Percentiles rank a stretch among this genome's conserved stretches.
Conservation (phyloP, 2,329 filamentous ascomycete species). For the Alternaria novae-zelandiae region DNA sequence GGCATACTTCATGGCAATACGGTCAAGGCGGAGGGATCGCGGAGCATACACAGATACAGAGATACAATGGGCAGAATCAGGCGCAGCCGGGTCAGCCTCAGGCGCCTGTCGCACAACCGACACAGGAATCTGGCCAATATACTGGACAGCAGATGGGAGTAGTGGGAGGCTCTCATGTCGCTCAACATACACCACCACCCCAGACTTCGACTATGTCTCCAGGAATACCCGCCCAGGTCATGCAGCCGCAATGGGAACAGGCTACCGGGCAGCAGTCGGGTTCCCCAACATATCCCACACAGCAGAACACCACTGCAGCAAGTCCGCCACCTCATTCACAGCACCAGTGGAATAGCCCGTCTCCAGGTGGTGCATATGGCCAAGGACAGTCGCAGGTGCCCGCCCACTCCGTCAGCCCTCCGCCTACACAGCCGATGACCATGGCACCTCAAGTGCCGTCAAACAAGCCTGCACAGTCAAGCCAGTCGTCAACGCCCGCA, state of each 20-base stretch:
- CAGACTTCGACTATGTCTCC: constrained; percentile 18
- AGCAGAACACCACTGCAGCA: constrained; percentile 19
- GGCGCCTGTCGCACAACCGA: constrained; percentile 10
- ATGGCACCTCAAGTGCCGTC: constrained; percentile 15
- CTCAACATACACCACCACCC: constrained; percentile 13
- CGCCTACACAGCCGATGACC: constrained; percentile 20
- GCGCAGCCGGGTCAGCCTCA: constrained; percentile 3
- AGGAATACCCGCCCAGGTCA: constrained; percentile 9
- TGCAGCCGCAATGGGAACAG: constrained; percentile 16
- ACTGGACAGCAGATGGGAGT: constrained; percentile 37
- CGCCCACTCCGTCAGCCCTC: constrained; percentile 23
- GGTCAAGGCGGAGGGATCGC: constrained; percentile 14
- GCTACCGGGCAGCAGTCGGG: constrained; percentile 15
- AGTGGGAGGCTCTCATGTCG: constrained; percentile 20
- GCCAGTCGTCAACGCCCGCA: constrained; percentile 19
- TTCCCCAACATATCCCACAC: constrained; percentile 13
- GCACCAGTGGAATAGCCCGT: constrained; percentile 32
- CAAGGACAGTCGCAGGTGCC: constrained; percentile 16
- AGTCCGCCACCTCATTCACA: constrained; percentile 22
- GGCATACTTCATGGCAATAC: constrained; percentile 18
- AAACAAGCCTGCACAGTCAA: constrained; percentile 11
- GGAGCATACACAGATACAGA: constrained; percentile 15
- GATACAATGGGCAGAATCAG: constrained; percentile 19
- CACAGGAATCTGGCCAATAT: constrained; percentile 16
- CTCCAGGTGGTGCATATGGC: constrained; percentile 20